phyloP scores from a whole-genome alignment of 2,329 filamentous ascomycete genomes.

The Pseudovirgaria hyperparasitica region DNA sequence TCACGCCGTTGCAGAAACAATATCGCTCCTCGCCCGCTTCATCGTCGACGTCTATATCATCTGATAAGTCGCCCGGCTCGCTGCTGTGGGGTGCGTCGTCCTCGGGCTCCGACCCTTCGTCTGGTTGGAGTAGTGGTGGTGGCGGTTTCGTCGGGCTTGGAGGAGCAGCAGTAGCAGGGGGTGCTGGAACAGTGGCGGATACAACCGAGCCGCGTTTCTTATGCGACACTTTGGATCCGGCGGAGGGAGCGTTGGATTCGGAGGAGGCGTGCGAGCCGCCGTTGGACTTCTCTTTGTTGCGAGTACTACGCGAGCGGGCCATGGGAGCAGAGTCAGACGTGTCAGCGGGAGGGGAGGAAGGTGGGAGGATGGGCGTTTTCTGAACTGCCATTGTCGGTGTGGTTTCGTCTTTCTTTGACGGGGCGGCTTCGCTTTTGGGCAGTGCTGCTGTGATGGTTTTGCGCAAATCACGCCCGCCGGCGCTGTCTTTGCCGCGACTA shows the following conservation, averaged over 20 bases:
- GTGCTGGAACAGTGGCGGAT: constrained; percentile 9
- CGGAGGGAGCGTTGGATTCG: constrained; percentile 24
- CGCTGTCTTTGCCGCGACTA: no score
- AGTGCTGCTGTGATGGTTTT: no score
- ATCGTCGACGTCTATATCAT: constrained; percentile 54
- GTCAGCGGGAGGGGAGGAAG: no score
- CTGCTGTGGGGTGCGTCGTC: not conserved
- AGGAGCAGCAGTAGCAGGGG: constrained; percentile 12
- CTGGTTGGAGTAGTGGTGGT: no score
- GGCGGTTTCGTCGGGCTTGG: constrained; percentile 5
- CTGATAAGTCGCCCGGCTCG: constrained; percentile 31
- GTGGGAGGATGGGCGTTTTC: no score
- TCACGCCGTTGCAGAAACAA: constrained; percentile 71
- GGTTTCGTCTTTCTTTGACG: no score
- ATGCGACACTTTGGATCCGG: constrained; percentile 20
- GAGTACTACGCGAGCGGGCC: constrained; percentile 29
- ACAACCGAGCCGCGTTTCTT: constrained; percentile 21
- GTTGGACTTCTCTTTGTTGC: constrained; percentile 24
- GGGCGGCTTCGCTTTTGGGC: no score
- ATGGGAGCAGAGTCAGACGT: no score
- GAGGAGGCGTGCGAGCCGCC: constrained; percentile 21
- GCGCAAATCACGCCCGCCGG: no score
- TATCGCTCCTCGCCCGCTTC: constrained; percentile 67
- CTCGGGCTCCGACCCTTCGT: not conserved
- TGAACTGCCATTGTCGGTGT: no score